A percentile compares a stretch with the other conserved stretches of the same genome.
Conservation (phyloP, 257 asterid species). For the Linderniella brevidens region DNA sequence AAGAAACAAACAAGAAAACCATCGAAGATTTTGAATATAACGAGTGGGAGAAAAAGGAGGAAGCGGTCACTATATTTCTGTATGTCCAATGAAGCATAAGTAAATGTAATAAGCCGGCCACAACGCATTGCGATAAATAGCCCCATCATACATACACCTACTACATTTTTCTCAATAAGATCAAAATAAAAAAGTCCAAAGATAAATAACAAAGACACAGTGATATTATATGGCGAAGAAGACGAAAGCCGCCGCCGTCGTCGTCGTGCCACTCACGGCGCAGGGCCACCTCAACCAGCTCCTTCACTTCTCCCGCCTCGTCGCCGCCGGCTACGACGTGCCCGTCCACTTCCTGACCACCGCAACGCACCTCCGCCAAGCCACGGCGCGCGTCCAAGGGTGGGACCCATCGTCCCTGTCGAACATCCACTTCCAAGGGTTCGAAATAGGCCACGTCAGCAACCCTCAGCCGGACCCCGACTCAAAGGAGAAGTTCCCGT, state of each 20-base stretch:
- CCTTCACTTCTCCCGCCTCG: slow-evolving; percentile 23
- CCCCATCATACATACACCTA: too few relatives aligned
- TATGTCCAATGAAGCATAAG: too few relatives aligned
- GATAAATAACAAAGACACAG: too few relatives aligned
- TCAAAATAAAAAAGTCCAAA: too few relatives aligned
- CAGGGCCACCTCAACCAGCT: slow-evolving; percentile 42
- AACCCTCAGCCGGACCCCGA: slow-evolving; percentile 31
- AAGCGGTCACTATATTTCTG: too few relatives aligned
- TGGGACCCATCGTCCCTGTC: slow-evolving; percentile 10
- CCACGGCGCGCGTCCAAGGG: slow-evolving; percentile 14
- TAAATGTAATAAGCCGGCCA: too few relatives aligned
- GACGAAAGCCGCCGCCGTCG: slow-evolving; percentile 13
- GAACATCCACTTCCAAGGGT: slow-evolving; percentile 17
- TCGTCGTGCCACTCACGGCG: slow-evolving; percentile 27
- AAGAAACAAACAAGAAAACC: too few relatives aligned
- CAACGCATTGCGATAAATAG: too few relatives aligned
- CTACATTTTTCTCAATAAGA: too few relatives aligned
- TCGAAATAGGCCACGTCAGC: slow-evolving; percentile 9
- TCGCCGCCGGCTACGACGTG: slow-evolving; percentile 15
- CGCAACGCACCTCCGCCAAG: slow-evolving; percentile 31
- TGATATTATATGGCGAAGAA: background rate
- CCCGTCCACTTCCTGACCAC: slow-evolving; percentile 19
- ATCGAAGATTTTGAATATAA: too few relatives aligned
- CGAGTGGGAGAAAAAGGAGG: too few relatives aligned
- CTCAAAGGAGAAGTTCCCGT: slow-evolving; percentile 24